Evolutionary conservation across 345 rosid genomes (phyloP), one percentile per base, ranked within the genome.

Genomic region (Lepidium sativum): DNA sequence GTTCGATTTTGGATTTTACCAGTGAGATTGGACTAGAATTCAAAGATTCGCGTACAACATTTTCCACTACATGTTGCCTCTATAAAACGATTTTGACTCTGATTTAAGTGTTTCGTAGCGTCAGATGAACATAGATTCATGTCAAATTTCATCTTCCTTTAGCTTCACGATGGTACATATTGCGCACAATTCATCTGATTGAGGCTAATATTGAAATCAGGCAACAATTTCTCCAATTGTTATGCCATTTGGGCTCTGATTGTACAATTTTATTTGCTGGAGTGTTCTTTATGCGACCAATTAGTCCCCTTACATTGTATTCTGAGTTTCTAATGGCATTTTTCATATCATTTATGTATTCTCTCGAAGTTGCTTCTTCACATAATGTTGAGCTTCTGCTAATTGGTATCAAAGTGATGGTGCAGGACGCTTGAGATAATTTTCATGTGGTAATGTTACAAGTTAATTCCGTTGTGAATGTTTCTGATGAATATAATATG

Each of bases 121-220:
- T 72, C 45, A 34, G 59, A 57, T 72, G 31, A 1, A 6, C 1
- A n/a, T 49, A 8, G 50, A 14, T 37, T 16, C 23, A 12, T 65
- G 67, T 42, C 48, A 23, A 49, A 29, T 41, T 65, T 31, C 2
- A 20, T 48, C 34, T 29, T 17, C 1, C 3, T 52, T 55, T 63
- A 55, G 43, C 75, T 71, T 56, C 52, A 8, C 55, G 52, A 71
- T 63, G 69, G 18, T 71, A 71, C 64, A 71, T 71, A 41, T 48
- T 33, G 38, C 39, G n/a, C 49, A 16, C 31, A 34, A 37, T 67
- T 66, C 15, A 31, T 56, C 32, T 51, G 65, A 59, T 34, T 58
- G 42, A 65, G 20, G 8, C 53, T 9, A 72, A 52, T 58, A 41
- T 57, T 12, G 6, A 40, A 42, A 32, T 12, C 55, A 29, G 23